phyloP scores from a whole-genome alignment of 129 eudicot species.

The Chrysanthemum seticuspe region DNA sequence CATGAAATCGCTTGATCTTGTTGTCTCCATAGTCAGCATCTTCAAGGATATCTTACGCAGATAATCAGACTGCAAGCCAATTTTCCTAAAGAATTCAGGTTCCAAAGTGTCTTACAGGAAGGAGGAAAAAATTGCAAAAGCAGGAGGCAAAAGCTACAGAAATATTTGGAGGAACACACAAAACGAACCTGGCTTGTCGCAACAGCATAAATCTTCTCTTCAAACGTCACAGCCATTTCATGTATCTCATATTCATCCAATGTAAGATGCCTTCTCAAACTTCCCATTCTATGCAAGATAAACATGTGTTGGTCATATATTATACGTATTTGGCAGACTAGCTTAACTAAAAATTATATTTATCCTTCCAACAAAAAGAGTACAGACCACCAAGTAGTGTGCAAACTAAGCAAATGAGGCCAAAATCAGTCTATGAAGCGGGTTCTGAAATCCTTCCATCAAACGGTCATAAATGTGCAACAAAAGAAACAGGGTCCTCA shows the following conservation, averaged over 20 bases:
- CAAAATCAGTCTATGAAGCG: too few species aligned
- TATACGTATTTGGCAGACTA: not conserved
- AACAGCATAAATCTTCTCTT: slow-evolving; percentile 62
- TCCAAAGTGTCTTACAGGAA: slow-evolving; percentile 2
- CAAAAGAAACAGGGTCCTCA: too few species aligned
- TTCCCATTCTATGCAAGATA: slow-evolving; percentile 50
- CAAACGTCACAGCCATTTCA: slow-evolving; percentile 70
- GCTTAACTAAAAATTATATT: too few species aligned
- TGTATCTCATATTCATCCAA: slow-evolving; percentile 64
- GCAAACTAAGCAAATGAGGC: too few species aligned
- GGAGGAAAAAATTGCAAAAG: not conserved
- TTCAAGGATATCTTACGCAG: slow-evolving; percentile 74
- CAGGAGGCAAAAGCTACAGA: not conserved
- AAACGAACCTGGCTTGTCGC: slow-evolving; percentile 67
- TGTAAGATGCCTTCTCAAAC: slow-evolving; percentile 74
- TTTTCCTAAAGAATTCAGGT: not conserved
- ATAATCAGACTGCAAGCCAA: slow-evolving; percentile 71
- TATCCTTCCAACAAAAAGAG: too few species aligned
- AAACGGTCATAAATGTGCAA: too few species aligned
- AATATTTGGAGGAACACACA: not conserved
- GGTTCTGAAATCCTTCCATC: too few species aligned
- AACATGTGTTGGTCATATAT: slow-evolving; percentile 11
- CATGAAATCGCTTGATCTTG: slow-evolving; percentile 58
- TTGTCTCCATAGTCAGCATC: slow-evolving; percentile 74
- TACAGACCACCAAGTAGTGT: too few species aligned